Base-by-base conservation (phyloP, 2,329 filamentous ascomycete species). In the Trichoderma endophyticum region DNA sequence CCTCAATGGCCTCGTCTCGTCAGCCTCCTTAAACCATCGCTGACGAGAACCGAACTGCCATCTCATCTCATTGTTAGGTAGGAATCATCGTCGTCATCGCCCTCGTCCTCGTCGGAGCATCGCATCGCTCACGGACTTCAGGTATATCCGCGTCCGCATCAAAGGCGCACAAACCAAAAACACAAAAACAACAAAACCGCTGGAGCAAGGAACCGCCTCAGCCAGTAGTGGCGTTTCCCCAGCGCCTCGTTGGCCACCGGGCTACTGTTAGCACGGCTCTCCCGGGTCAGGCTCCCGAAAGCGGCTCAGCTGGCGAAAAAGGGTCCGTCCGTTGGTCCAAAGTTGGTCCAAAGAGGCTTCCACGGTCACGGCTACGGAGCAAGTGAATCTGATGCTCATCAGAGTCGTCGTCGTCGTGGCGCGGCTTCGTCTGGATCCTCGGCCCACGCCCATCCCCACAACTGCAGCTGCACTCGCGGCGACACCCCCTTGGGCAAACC, bases 361-460 rank as follows among this genome's bases (percentile, higher is more conserved):
- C 30, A 60, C 57, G 57, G 21, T 24, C 24, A 8, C 24, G 26
- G 24, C 36, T 28, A 64, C 24, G 26, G 26, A 36, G 43, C 36
- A 69, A 36, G 32, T 43, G 32, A 48, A 70, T 62, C 66, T 34
- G 66, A 70, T 70, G 66, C 66, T 62, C 57, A 21, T 60, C 28
- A 60, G 57, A 30, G 28, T 60, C 57, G 28, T 24, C 18, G 32
- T 39, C 60, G 57, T 54, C 66, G 66, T 70, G 66, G 66, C 66
- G 66, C 66, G 39, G 56, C 66, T 14, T 61, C 66, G 66, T 70
- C 28, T 21, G 34, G 59, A 32, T 43, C 32, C 34, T 64, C 68
- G 57, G 59, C 21, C 48, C 68, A 71, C 69, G 62, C 69, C 62
- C 62, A 66, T 71, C 69, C 69, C 69, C 69, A 71, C 69, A 71